These are phyloP conservation scores for Neurospora sp. DNA, from an alignment of 495 filamentous ascomycete genomes.

Conservation along the genomic window DNA sequence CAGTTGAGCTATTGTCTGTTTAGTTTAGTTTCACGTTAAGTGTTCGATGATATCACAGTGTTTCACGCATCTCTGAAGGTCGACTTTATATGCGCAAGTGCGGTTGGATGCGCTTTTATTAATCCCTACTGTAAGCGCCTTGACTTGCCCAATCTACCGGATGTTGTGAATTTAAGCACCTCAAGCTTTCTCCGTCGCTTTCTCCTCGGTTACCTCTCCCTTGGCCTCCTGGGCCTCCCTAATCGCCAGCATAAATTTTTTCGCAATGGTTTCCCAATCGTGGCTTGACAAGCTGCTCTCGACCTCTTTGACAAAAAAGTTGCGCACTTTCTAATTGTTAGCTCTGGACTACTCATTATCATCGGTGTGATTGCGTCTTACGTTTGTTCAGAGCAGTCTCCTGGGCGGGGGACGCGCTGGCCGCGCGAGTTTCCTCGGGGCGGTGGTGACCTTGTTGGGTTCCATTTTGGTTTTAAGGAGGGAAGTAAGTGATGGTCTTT, in stretches of 20 bases:
- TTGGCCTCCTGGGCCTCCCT: background rate
- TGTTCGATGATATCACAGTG: background rate
- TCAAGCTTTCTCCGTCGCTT: background rate
- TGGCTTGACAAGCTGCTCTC: background rate
- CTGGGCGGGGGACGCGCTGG: background rate
- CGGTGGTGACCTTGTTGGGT: background rate
- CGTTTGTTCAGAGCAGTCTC: background rate
- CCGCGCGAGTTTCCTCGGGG: background rate
- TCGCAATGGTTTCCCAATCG: background rate
- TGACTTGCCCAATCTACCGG: background rate
- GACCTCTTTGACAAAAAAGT: background rate
- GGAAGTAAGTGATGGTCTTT: background rate
- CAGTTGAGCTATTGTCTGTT: background rate
- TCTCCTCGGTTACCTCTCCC: background rate
- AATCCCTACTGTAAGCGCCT: background rate
- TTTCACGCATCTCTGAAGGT: background rate
- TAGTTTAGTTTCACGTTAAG: too few relatives aligned
- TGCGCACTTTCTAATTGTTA: background rate
- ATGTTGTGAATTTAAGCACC: background rate
- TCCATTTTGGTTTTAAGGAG: background rate
- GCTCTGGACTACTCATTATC: background rate
- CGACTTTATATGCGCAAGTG: background rate
- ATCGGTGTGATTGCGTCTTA: background rate
- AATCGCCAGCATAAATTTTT: background rate
- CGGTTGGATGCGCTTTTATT: background rate